Conservation (phyloP, 2,329 filamentous ascomycete species). For the Paecilomyces niveus region DNA sequence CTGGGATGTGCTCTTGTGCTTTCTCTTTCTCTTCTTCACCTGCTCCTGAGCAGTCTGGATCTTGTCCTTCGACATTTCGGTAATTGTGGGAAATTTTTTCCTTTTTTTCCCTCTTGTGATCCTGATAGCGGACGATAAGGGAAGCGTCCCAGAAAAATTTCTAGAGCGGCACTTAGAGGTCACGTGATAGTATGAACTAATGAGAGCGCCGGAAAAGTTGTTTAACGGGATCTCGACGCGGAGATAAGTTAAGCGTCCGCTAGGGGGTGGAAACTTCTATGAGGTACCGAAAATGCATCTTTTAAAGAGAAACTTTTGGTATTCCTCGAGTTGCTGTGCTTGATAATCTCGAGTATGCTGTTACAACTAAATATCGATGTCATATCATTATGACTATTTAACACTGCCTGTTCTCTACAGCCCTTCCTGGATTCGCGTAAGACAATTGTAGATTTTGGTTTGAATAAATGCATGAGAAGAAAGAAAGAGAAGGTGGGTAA, state of each 20-base stretch:
- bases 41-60: conserved; percentile 32
- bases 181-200: neutral
- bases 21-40: conserved; percentile 41
- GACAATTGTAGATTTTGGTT: neutral
- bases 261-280: neutral
- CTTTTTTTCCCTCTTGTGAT: neutral
- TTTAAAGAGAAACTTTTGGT: too few species aligned
- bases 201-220: neutral
- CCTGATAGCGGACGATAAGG: neutral
- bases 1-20: conserved; percentile 25
- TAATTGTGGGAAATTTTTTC: neutral
- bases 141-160: neutral
- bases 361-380: too few species aligned
- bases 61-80: conserved; percentile 23
- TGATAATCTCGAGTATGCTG: too few species aligned
- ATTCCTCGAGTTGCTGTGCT: too few species aligned
- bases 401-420: neutral
- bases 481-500: neutral
- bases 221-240: neutral
- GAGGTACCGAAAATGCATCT: too few species aligned
- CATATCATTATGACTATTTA: neutral
- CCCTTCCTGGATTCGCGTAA: neutral
- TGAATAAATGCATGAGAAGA: neutral
- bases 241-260: neutral
- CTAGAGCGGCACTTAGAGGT: neutral